These are phyloP conservation scores for Glaciozyma antarctica DNA, from an alignment of 768 basidiomycete genomes.

Conservation along the genomic window DNA sequence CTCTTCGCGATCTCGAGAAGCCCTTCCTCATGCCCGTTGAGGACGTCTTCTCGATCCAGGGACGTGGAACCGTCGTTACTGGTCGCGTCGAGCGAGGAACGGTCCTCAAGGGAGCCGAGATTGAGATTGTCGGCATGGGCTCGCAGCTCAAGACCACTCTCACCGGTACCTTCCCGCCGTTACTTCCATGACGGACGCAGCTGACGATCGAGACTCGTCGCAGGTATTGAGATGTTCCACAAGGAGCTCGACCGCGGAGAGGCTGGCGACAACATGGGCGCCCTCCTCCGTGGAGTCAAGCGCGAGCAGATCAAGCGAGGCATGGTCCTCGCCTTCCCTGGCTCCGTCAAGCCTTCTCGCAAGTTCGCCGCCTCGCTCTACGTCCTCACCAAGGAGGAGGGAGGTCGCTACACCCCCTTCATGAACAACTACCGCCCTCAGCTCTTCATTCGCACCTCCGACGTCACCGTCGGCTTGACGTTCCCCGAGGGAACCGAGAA, in stretches of 20 bases:
- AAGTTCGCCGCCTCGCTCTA: conserved; percentile 93
- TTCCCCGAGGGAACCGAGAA: conserved; percentile 83
- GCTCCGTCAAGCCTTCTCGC: conserved; percentile 85
- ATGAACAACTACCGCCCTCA: conserved; percentile 85
- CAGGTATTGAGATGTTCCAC: conserved; percentile 81
- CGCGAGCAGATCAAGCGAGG: conserved; percentile 91
- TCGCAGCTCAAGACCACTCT: conserved; percentile 75
- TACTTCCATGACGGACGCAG: not conserved
- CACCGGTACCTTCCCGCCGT: conserved; percentile 70
- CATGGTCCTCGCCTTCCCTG: conserved; percentile 78
- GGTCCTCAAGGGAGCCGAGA: conserved; percentile 80
- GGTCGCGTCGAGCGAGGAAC: conserved; percentile 91
- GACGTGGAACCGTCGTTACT: conserved; percentile 94
- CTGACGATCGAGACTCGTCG: not conserved
- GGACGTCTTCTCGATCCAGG: conserved; percentile 95
- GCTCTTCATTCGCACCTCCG: conserved; percentile 89
- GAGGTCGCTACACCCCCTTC: conserved; percentile 53
- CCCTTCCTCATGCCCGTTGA: conserved; percentile 95
- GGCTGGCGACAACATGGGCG: conserved; percentile 99
- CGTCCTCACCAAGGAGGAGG: conserved; percentile 77
- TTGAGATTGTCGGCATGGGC: conserved; percentile 86
- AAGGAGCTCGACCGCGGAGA: conserved; percentile 97
- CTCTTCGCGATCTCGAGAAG: conserved; percentile 89
- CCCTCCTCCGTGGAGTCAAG: conserved; percentile 89
- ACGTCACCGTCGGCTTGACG: conserved; percentile 71